Conservation (phyloP, 2,329 filamentous ascomycete species). For the Curvularia sp. region DNA sequence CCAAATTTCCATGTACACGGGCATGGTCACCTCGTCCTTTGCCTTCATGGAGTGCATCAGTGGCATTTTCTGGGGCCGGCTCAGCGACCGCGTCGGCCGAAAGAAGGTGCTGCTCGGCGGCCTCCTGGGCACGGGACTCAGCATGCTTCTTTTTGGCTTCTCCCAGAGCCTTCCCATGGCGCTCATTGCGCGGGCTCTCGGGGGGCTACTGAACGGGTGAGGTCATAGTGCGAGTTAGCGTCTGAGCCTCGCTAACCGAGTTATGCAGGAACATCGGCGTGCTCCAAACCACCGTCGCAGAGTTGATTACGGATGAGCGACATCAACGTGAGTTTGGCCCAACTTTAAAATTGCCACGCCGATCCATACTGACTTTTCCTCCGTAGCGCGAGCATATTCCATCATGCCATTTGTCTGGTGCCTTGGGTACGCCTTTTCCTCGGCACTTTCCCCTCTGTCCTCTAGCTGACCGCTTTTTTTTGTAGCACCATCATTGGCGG, state of each 20-base stretch:
- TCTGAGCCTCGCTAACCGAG: constrained; percentile 39
- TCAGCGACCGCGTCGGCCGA: constrained; percentile 90
- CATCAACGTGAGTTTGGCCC: constrained; percentile 74
- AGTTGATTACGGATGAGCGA: constrained; percentile 89
- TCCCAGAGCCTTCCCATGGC: constrained; percentile 81
- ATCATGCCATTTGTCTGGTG: constrained; percentile 99
- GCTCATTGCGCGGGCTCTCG: constrained; percentile 84
- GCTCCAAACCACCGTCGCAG: constrained; percentile 91
- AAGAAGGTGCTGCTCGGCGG: constrained; percentile 92
- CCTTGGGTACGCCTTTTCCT: constrained; percentile 68
- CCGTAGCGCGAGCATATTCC: constrained; percentile 83
- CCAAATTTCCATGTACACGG: constrained; percentile 88
- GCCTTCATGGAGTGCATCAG: constrained; percentile 95
- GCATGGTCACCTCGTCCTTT: constrained; percentile 95
- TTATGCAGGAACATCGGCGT: constrained; percentile 83
- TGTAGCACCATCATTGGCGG: constrained; percentile 86
- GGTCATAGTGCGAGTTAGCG: constrained; percentile 47
- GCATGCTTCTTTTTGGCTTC: constrained; percentile 92
- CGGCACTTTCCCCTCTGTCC: constrained; percentile 15
- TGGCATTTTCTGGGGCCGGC: constrained; percentile 87
- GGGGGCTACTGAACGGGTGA: constrained; percentile 90
- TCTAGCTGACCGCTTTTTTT: constrained; percentile 36
- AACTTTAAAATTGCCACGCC: constrained; percentile 11
- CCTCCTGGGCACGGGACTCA: constrained; percentile 88
- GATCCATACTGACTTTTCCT: constrained; percentile 31